phyloP scores from a whole-genome alignment of 345 rosid genomes.

The Nasturtium officinale region DNA sequence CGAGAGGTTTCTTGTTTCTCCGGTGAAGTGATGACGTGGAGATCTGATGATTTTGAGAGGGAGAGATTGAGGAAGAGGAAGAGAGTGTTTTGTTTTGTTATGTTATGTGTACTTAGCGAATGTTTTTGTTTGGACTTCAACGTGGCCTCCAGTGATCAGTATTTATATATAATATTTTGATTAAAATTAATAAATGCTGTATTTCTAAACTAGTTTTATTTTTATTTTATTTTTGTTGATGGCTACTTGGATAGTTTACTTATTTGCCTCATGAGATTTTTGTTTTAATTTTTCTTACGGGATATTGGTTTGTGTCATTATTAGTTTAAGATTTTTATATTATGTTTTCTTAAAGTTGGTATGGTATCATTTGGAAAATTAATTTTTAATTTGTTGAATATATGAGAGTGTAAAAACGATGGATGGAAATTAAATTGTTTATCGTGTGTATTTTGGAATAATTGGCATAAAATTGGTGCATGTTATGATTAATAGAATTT shows the following conservation, averaged over 20 bases:
- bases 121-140: constrained; percentile 20
- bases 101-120: constrained; percentile 24
- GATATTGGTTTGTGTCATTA: background rate
- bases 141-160: constrained; percentile 27
- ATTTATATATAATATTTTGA: background rate
- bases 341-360: background rate
- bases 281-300: background rate
- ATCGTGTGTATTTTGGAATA: background rate
- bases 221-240: too few relatives aligned
- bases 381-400: background rate
- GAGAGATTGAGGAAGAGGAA: constrained; percentile 16
- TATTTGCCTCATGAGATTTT: background rate
- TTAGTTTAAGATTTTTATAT: too few relatives aligned
- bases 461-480: too few relatives aligned
- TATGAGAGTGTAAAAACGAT: background rate
- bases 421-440: background rate
- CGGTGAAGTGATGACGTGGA: constrained; percentile 9
- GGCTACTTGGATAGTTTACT: too few relatives aligned
- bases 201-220: too few relatives aligned
- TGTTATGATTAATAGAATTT: too few relatives aligned
- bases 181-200: too few relatives aligned
- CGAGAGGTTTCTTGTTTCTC: background rate
- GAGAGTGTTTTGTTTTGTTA: constrained; percentile 25
- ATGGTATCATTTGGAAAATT: background rate
- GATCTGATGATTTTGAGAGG: background rate